phyloP scores from a whole-genome alignment of 371 early-diverging fungal genomes.

The Rhizopus delemar region DNA sequence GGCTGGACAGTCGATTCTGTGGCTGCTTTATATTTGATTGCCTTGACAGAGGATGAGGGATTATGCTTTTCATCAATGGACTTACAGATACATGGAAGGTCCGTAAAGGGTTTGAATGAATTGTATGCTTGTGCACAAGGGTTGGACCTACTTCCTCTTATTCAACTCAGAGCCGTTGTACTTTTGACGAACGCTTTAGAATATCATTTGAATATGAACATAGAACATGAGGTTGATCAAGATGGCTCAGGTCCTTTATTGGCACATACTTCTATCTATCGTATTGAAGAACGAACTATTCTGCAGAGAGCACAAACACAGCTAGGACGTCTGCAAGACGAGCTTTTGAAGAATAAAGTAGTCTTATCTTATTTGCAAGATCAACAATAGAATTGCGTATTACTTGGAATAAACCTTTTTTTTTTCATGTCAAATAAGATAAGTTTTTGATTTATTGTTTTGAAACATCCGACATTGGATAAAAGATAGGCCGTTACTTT shows the following conservation, averaged over 20 bases:
- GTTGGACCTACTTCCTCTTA: conserved; percentile 16
- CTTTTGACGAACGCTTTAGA: conserved; percentile 30
- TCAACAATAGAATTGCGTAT: neutral
- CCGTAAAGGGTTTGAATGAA: conserved; percentile 7
- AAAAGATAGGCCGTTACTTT: too few species aligned
- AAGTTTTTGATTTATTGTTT: too few species aligned
- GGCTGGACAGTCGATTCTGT: conserved; percentile 28
- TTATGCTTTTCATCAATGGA: neutral
- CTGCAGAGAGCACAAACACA: neutral
- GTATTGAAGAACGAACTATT: conserved; percentile 10
- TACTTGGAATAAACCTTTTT: neutral
- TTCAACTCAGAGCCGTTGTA: conserved; percentile 27
- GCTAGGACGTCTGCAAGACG: neutral
- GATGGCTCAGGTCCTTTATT: neutral
- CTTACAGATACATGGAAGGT: neutral
- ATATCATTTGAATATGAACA: conserved; percentile 10
- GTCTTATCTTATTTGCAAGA: conserved; percentile 1
- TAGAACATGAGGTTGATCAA: neutral
- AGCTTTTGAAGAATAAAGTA: neutral
- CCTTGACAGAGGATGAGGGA: conserved; percentile 28
- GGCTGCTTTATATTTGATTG: conserved; percentile 29
- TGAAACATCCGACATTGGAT: too few species aligned
- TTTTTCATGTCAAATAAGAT: neutral
- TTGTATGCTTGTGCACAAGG: conserved; percentile 5
- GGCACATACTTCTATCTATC: conserved; percentile 11